phyloP scores from a whole-genome alignment of 2,329 filamentous ascomycete genomes.

The Colletotrichum sublineola region DNA sequence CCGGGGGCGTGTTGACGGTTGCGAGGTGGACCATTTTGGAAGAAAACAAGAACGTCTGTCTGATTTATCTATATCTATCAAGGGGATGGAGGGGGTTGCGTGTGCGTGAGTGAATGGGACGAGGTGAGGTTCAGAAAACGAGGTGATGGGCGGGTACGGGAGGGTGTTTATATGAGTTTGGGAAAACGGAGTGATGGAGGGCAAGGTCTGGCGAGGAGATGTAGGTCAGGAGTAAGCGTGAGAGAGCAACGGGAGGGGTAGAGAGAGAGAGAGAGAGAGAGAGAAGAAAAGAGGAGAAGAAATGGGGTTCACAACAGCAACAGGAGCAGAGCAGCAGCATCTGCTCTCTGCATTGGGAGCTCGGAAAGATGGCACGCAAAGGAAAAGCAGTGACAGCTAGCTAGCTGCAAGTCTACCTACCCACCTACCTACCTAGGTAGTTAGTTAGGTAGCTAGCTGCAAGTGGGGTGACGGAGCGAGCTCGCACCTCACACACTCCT shows the following conservation, averaged over 20 bases:
- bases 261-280: background rate
- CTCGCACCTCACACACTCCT: background rate
- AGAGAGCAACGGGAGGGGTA: background rate
- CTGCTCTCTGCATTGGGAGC: background rate
- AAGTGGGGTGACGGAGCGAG: background rate
- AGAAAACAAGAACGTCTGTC: no score
- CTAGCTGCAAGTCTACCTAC: background rate
- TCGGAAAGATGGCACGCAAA: background rate
- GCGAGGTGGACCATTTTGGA: slow-evolving; percentile 38
- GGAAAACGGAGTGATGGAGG: background rate
- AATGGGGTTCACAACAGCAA: background rate
- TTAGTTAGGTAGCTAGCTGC: background rate
- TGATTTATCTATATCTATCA: no score
- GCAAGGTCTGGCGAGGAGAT: background rate
- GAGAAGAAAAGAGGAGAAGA: background rate
- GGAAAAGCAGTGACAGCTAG: slow-evolving; percentile 7
- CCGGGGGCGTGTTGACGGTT: slow-evolving; percentile 33
- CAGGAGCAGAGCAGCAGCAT: background rate
- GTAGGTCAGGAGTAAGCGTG: background rate
- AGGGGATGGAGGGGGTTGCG: no score
- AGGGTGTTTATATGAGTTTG: slow-evolving; percentile 20
- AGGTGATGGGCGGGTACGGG: background rate
- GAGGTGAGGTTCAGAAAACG: background rate
- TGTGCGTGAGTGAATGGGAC: background rate
- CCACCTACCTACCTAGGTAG: background rate